Evolutionary conservation across 208 protist species (phyloP).

Genomic region (Pavlovales sp.): DNA sequence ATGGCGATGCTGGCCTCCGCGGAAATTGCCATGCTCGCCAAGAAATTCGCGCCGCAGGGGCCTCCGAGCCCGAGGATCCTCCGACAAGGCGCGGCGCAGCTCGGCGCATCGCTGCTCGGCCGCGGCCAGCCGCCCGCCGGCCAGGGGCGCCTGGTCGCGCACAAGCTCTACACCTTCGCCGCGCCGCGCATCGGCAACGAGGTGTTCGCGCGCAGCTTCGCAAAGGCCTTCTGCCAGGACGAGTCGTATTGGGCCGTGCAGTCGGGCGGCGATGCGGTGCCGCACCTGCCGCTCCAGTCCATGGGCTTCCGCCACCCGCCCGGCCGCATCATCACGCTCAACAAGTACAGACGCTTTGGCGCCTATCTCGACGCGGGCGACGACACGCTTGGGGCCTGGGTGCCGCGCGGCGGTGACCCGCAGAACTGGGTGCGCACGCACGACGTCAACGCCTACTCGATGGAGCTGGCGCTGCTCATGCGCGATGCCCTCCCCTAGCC

Average conservation of each 20-base stretch:
- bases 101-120: no score
- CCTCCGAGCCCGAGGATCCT: no score
- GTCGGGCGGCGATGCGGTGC: constrained; percentile 13
- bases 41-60: no score
- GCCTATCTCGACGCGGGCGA: background rate
- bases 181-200: constrained; percentile 12
- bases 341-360: background rate
- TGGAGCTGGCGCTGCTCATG: background rate
- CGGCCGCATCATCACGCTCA: background rate
- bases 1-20: constrained; percentile 11
- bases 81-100: no score
- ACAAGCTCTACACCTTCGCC: constrained; percentile 7
- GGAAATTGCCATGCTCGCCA: background rate
- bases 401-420: background rate
- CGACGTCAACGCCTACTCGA: background rate
- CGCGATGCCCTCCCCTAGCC: no score
- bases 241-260: constrained; percentile 17
- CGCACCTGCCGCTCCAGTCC: constrained; percentile 23
- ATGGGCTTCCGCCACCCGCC: constrained; percentile 29
- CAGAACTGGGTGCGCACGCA: background rate
- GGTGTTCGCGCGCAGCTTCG: background rate
- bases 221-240: background rate
- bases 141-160: background rate
- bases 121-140: no score
- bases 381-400: background rate